A percentile compares a stretch with the other conserved stretches of the same genome.
phyloP scores from a whole-genome alignment of 2,329 filamentous ascomycete species.

The Beauveria rudraprayagi region DNA sequence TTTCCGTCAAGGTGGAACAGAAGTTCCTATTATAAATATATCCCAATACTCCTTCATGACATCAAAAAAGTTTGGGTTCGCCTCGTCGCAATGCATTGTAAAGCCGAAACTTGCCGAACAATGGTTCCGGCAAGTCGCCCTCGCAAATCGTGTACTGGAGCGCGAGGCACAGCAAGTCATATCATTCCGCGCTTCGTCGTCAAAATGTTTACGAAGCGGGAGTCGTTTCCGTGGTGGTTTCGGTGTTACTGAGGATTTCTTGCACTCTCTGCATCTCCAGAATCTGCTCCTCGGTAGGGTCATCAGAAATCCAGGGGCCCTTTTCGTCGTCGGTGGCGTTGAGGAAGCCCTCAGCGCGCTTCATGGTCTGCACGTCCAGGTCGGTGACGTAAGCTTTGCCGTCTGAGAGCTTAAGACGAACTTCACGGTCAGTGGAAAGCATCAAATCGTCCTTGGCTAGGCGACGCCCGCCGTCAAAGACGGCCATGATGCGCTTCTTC shows the following conservation, averaged over 20 bases:
- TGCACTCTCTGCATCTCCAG: conserved; percentile 55
- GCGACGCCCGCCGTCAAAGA: conserved; percentile 80
- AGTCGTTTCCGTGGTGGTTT: background rate
- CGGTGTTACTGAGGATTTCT: conserved; percentile 32
- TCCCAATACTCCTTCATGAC: conserved; percentile 2
- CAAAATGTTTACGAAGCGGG: background rate
- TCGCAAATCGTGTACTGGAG: conserved; percentile 7
- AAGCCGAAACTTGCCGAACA: background rate
- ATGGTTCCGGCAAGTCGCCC: background rate
- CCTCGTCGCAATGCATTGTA: conserved; percentile 11
- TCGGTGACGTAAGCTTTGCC: conserved; percentile 81
- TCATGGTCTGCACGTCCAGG: conserved; percentile 82
- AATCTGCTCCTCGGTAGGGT: conserved; percentile 54
- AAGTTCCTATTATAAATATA: conserved; percentile 1
- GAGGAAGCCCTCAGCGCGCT: conserved; percentile 77
- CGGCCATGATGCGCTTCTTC: conserved; percentile 92
- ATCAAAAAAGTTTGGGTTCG: conserved; percentile 5
- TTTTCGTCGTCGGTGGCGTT: conserved; percentile 78
- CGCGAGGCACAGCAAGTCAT: conserved; percentile 3
- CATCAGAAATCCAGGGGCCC: conserved; percentile 72
- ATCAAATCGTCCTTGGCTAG: conserved; percentile 99
- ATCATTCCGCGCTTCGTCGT: background rate
- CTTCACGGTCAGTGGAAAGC: conserved; percentile 90
- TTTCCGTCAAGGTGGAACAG: background rate
- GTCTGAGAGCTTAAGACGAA: conserved; percentile 72